phyloP scores from a whole-genome alignment of 305 asterid species.

The Striga hermonthica region DNA sequence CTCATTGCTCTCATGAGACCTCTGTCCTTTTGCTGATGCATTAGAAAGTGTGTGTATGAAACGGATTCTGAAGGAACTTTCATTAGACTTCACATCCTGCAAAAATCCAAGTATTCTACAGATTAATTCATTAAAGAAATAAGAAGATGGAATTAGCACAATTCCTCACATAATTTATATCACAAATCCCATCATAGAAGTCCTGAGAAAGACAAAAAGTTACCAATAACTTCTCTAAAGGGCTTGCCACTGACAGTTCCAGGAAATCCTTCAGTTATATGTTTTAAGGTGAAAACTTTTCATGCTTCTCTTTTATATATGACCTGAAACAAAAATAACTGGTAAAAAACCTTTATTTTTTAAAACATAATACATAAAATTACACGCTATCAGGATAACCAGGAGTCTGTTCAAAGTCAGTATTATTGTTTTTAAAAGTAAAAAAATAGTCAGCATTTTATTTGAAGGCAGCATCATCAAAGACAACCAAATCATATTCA shows the following conservation, averaged over 20 bases:
- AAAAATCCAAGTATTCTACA: conserved; percentile 29
- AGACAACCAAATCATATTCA: conserved; percentile 23
- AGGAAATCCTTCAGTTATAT: conserved; percentile 68
- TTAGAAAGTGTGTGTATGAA: conserved; percentile 50
- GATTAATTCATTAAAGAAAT: conserved; percentile 11
- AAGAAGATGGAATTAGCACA: conserved; percentile 10
- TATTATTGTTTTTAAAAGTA: neutral
- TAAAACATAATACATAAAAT: neutral
- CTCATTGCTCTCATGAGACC: conserved; percentile 41
- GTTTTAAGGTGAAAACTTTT: conserved; percentile 40
- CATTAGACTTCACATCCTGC: conserved; percentile 61
- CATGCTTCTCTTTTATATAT: conserved; percentile 51
- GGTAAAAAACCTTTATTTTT: neutral
- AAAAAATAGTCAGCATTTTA: neutral
- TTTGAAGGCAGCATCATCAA: conserved; percentile 3
- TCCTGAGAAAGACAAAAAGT: neutral
- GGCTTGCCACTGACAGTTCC: conserved; percentile 48
- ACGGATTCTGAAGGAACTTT: conserved; percentile 57
- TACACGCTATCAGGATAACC: neutral
- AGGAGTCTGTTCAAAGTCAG: neutral
- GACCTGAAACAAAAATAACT: conserved; percentile 48
- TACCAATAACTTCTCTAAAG: conserved; percentile 69
- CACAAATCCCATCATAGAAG: neutral
- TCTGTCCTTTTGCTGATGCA: conserved; percentile 42
- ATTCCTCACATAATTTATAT: conserved; percentile 19